Evolutionary conservation across 495 filamentous ascomycete species (phyloP).

Genomic region (Neurospora sp.): DNA sequence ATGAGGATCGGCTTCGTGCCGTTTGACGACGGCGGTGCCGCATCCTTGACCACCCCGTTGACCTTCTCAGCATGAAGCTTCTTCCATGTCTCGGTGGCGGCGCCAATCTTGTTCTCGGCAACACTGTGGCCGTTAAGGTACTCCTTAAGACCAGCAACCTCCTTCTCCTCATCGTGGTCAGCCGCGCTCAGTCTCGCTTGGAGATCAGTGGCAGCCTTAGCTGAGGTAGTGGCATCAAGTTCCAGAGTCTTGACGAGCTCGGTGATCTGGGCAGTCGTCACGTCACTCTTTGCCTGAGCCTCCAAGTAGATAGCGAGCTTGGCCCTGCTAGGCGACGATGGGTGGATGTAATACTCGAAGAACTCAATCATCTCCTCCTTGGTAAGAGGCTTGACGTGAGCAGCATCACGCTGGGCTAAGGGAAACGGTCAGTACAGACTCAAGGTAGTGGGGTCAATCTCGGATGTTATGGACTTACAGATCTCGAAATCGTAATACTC

Average conservation of each 20-base stretch:
- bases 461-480: conserved; percentile 39
- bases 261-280: conserved; percentile 42
- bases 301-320: conserved; percentile 77
- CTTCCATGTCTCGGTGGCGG: conserved; percentile 25
- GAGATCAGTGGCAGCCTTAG: conserved; percentile 20
- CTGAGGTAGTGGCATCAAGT: conserved; percentile 9
- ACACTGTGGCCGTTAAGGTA: conserved; percentile 26
- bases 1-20: conserved; percentile 45
- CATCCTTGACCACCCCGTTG: conserved; percentile 29
- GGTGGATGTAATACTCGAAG: conserved; percentile 66
- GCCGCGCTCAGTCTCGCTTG: conserved; percentile 26
- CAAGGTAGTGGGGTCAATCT: conserved; percentile 9
- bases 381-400: conserved; percentile 58
- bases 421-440: neutral
- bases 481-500: conserved; percentile 86
- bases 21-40: conserved; percentile 31
- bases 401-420: conserved; percentile 65
- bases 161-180: conserved; percentile 21
- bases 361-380: conserved; percentile 75
- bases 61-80: conserved; percentile 42
- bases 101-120: conserved; percentile 23
- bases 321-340: conserved; percentile 58
- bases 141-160: conserved; percentile 24
- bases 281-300: conserved; percentile 50
- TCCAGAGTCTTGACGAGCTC: conserved; percentile 35